Percentiles rank a stretch among this genome's conserved stretches.
Conservation (phyloP, 2,329 filamentous ascomycete genomes). For the Fusarium tricinctum region DNA sequence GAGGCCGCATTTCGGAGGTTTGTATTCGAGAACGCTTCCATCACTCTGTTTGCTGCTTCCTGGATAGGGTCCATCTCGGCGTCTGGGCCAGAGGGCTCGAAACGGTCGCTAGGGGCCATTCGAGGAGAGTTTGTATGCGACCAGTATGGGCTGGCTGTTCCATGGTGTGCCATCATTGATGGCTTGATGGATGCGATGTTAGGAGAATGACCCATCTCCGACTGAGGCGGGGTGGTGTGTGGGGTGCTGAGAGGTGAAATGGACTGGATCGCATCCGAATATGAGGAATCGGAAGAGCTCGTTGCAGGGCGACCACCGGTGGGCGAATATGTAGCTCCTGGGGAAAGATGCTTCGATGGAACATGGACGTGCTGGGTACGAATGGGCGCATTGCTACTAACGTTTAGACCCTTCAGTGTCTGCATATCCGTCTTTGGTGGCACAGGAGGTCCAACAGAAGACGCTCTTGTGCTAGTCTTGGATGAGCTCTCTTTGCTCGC, state of each 20-base stretch:
- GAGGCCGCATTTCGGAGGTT: slow-evolving; percentile 34
- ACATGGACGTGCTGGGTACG: slow-evolving; percentile 5
- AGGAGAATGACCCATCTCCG: slow-evolving; percentile 53
- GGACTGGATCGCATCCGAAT: slow-evolving; percentile 57
- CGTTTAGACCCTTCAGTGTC: not conserved
- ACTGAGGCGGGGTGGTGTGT: slow-evolving; percentile 58
- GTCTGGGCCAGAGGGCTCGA: slow-evolving; percentile 33
- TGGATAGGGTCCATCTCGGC: slow-evolving; percentile 50
- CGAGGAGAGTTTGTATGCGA: slow-evolving; percentile 42
- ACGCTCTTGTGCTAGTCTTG: slow-evolving; percentile 10
- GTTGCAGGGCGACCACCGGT: slow-evolving; percentile 36
- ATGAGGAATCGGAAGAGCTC: slow-evolving; percentile 57
- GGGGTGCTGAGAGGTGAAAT: slow-evolving; percentile 56
- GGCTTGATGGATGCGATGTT: slow-evolving; percentile 27
- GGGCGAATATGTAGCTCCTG: slow-evolving; percentile 16
- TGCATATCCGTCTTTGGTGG: slow-evolving; percentile 6
- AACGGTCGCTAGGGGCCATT: slow-evolving; percentile 36
- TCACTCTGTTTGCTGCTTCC: slow-evolving; percentile 52
- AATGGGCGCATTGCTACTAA: slow-evolving; percentile 2
- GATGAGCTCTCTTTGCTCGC: slow-evolving; percentile 26
- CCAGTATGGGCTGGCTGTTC: slow-evolving; percentile 43
- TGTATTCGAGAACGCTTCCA: slow-evolving; percentile 52
- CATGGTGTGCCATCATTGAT: slow-evolving; percentile 8
- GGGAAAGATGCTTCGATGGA: slow-evolving; percentile 22
- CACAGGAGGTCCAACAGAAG: slow-evolving; percentile 29